A percentile compares a stretch with the other conserved stretches of the same genome.
Evolutionary conservation across 2,329 filamentous ascomycete genomes (phyloP).

Genomic region (Seiridium unicorne): DNA sequence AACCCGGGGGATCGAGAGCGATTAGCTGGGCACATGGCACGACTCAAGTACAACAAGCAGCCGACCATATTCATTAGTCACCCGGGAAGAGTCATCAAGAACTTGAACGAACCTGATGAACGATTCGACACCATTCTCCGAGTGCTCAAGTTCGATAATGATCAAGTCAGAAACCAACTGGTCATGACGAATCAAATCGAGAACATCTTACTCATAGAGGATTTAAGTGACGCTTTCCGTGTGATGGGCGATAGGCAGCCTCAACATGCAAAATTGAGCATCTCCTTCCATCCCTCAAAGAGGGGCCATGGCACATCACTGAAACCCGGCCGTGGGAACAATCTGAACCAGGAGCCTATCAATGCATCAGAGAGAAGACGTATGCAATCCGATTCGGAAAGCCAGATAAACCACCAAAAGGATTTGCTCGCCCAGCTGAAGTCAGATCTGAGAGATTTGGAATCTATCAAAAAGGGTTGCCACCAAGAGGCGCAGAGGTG

Average conservation of each 20-base stretch:
- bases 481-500: constrained; percentile 48
- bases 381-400: constrained; percentile 77
- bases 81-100: constrained; percentile 53
- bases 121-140: constrained; percentile 76
- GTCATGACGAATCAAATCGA: constrained; percentile 84
- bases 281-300: constrained; percentile 63
- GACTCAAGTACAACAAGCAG: constrained; percentile 41
- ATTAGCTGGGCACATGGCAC: constrained; percentile 64
- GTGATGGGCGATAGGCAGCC: constrained; percentile 66
- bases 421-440: constrained; percentile 53
- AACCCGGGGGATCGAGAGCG: constrained; percentile 73
- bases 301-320: constrained; percentile 61
- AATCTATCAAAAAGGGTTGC: constrained; percentile 44
- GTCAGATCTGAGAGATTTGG: constrained; percentile 51
- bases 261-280: constrained; percentile 70
- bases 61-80: constrained; percentile 64
- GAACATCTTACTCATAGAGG: constrained; percentile 74
- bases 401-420: constrained; percentile 56
- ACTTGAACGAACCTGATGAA: constrained; percentile 70
- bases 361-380: constrained; percentile 50
- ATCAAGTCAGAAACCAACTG: constrained; percentile 74
- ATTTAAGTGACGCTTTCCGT: constrained; percentile 63
- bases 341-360: constrained; percentile 6
- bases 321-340: constrained; percentile 35
- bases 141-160: constrained; percentile 78